phyloP scores from a whole-genome alignment of 495 filamentous ascomycete genomes.

The Penicillium odoratum region DNA sequence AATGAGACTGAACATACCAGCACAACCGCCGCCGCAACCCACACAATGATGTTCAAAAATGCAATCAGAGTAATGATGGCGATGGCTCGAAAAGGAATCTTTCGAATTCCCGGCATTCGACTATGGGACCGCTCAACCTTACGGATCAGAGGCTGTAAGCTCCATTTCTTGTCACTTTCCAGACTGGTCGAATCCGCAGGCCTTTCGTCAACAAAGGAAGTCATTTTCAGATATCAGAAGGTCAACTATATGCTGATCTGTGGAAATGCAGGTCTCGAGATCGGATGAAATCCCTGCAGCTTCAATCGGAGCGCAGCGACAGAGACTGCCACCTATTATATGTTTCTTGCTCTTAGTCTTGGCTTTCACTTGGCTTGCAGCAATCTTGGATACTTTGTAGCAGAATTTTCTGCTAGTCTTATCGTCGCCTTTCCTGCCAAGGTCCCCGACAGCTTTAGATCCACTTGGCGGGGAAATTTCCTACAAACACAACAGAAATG shows the following conservation, averaged over 20 bases:
- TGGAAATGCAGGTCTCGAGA: background rate
- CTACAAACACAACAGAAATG: background rate
- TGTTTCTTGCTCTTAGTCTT: background rate
- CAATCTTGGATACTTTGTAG: background rate
- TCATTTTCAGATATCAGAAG: conserved; percentile 1
- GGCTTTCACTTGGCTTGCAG: background rate
- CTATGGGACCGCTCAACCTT: conserved; percentile 44
- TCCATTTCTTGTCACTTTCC: conserved; percentile 32
- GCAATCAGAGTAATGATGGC: conserved; percentile 66
- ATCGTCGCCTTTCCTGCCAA: conserved; percentile 15
- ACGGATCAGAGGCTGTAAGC: conserved; percentile 31
- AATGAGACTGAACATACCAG: conserved; percentile 42
- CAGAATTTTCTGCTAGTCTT: conserved; percentile 9
- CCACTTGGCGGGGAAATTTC: conserved; percentile 13
- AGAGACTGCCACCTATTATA: background rate
- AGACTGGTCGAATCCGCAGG: conserved; percentile 13
- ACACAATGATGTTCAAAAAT: conserved; percentile 66
- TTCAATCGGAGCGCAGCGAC: background rate
- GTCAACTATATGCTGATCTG: background rate
- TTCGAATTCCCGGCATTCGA: conserved; percentile 50
- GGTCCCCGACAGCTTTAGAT: conserved; percentile 10
- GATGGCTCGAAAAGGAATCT: conserved; percentile 64
- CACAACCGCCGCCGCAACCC: conserved; percentile 71
- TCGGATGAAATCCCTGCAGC: background rate
- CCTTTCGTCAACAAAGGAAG: background rate